phyloP scores from a whole-genome alignment of 257 asterid genomes.

The Penstemon barbatus region DNA sequence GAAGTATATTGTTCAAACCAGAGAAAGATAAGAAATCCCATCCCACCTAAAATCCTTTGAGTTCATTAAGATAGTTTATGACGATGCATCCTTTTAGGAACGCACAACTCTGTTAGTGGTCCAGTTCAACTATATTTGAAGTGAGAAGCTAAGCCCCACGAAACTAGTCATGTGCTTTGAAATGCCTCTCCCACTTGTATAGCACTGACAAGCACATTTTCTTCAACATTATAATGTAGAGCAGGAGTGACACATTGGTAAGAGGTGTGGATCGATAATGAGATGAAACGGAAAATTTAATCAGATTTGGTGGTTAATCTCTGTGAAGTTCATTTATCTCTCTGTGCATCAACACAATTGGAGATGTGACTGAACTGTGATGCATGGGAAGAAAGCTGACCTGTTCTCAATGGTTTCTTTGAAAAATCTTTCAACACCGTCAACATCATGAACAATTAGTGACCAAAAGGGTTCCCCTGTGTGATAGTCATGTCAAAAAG shows the following conservation, averaged over 20 bases:
- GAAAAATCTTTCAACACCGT: constrained; percentile 75
- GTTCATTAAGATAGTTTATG: no score
- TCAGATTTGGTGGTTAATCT: background rate
- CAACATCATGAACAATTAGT: constrained; percentile 62
- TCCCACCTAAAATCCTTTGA: no score
- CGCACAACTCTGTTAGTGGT: background rate
- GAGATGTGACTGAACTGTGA: constrained; percentile 14
- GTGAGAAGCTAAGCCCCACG: background rate
- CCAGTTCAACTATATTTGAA: constrained; percentile 9
- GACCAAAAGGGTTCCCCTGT: constrained; percentile 90
- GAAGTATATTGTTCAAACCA: no score
- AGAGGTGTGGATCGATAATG: background rate
- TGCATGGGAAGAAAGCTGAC: constrained; percentile 34
- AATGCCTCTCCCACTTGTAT: background rate
- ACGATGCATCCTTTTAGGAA: no score
- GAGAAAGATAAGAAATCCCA: no score
- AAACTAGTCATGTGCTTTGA: background rate
- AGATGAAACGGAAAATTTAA: background rate
- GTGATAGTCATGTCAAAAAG: constrained; percentile 25
- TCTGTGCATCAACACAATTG: background rate
- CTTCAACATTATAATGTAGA: background rate
- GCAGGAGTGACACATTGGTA: background rate
- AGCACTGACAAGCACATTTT: background rate
- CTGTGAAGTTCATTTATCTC: background rate
- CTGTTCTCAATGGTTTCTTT: constrained; percentile 86